A percentile compares a stretch with the other conserved stretches of the same genome.
phyloP scores from a whole-genome alignment of 148 eudicot genomes.

The Fagopyrum tataricum region DNA sequence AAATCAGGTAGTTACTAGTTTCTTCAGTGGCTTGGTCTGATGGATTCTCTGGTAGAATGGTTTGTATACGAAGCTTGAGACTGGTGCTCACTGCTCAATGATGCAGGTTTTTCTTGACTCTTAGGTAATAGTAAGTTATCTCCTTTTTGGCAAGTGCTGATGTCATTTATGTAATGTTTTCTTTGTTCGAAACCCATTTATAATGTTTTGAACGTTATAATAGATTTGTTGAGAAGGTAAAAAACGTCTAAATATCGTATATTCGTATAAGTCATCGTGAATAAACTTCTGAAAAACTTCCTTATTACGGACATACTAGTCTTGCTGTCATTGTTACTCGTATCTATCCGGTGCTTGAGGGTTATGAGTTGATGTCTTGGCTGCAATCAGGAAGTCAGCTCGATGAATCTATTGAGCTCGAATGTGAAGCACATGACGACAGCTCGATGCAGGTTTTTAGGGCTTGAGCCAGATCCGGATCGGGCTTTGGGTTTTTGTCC shows the following conservation, averaged over 20 bases:
- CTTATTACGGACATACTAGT: no score
- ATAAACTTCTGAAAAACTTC: background rate
- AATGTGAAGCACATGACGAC: no score
- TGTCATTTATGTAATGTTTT: constrained; percentile 1
- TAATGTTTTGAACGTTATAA: background rate
- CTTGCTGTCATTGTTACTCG: no score
- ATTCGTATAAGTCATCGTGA: background rate
- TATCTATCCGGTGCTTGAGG: no score
- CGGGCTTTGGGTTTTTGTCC: no score
- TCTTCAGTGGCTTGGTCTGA: constrained; percentile 2
- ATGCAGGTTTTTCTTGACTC: background rate
- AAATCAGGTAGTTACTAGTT: background rate
- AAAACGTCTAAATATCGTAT: background rate
- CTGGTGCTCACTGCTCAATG: background rate
- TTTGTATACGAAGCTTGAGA: background rate
- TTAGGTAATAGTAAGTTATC: background rate
- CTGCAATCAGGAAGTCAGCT: no score
- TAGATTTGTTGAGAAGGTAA: background rate
- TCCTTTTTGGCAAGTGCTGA: background rate
- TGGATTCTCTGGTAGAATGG: background rate
- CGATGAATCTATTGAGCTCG: no score
- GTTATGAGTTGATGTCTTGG: no score
- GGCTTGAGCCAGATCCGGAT: no score
- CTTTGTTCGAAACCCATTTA: background rate
- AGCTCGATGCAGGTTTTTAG: no score